Evolutionary conservation across 495 filamentous ascomycete genomes (phyloP).

Genomic region (Diplogelasinospora grovesii): DNA sequence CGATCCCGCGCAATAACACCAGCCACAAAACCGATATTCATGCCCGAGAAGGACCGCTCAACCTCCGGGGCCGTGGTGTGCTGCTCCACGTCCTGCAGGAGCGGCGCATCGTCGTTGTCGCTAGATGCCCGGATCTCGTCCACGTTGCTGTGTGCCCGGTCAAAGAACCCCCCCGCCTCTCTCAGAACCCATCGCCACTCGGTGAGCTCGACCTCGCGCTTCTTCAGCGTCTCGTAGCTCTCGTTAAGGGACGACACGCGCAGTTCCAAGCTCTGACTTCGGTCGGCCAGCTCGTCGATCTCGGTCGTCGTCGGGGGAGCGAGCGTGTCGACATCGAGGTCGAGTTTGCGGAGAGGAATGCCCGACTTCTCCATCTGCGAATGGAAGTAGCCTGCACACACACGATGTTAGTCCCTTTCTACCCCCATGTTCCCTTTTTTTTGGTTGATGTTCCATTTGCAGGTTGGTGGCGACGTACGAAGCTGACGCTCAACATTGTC

Average conservation of each 20-base stretch:
- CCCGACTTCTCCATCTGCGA: constrained; percentile 87
- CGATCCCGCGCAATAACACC: constrained; percentile 92
- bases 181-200: constrained; percentile 97
- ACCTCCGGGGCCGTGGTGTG: constrained; percentile 66
- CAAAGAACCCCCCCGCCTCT: constrained; percentile 95
- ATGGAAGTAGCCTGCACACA: constrained; percentile 72
- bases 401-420: constrained; percentile 9
- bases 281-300: constrained; percentile 91
- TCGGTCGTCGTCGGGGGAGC: constrained; percentile 83
- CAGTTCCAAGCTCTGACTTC: constrained; percentile 85
- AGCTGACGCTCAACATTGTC: constrained; percentile 98
- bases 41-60: constrained; percentile 83
- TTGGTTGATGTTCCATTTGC: no score
- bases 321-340: constrained; percentile 77
- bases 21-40: constrained; percentile 99
- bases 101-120: constrained; percentile 77
- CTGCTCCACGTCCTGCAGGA: constrained; percentile 83
- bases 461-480: constrained; percentile 63
- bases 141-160: constrained; percentile 88
- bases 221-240: constrained; percentile 97
- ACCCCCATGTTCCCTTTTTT: no score
- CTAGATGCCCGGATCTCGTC: constrained; percentile 92
- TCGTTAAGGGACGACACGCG: constrained; percentile 86
- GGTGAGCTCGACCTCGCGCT: constrained; percentile 89
- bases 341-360: constrained; percentile 74